Percentiles rank a stretch among this genome's conserved stretches.
phyloP scores from a whole-genome alignment of 1,139 yeast species.

The Pichia cactophila region DNA sequence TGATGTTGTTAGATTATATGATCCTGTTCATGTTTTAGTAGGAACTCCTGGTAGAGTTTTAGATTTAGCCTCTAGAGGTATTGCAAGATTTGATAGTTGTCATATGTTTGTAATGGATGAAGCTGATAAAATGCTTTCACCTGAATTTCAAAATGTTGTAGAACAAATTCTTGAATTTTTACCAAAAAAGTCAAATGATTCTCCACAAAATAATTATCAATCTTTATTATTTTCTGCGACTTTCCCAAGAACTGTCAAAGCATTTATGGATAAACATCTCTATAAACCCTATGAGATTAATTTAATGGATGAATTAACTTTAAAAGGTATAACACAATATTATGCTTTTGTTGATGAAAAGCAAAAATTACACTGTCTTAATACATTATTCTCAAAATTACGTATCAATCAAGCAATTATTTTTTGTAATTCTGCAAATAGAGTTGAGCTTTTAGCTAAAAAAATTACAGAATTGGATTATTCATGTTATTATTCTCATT shows the following conservation, averaged over 20 bases:
- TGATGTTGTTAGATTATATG: constrained; percentile 87
- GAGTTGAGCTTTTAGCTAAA: constrained; percentile 92
- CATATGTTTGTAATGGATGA: constrained; percentile 95
- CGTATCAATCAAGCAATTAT: constrained; percentile 95
- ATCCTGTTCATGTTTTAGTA: constrained; percentile 78
- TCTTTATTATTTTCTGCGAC: constrained; percentile 90
- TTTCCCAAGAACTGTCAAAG: constrained; percentile 88
- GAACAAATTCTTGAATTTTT: constrained; percentile 81
- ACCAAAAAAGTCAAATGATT: constrained; percentile 36
- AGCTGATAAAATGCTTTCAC: constrained; percentile 93
- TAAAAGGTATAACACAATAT: constrained; percentile 93
- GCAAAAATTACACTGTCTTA: constrained; percentile 90
- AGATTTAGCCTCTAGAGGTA: constrained; percentile 82
- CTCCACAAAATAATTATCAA: constrained; percentile 49
- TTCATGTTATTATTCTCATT: constrained; percentile 95
- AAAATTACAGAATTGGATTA: constrained; percentile 94
- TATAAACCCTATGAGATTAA: constrained; percentile 92
- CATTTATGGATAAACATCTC: constrained; percentile 87
- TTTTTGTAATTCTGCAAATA: constrained; percentile 91
- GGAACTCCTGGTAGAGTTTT: constrained; percentile 98
- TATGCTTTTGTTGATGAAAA: constrained; percentile 97
- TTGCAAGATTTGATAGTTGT: constrained; percentile 84
- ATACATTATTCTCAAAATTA: constrained; percentile 86
- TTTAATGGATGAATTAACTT: constrained; percentile 93
- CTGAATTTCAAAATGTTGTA: constrained; percentile 82